Conservation (phyloP, 75 land plant species). For the Pseudotsuga menziesii region DNA sequence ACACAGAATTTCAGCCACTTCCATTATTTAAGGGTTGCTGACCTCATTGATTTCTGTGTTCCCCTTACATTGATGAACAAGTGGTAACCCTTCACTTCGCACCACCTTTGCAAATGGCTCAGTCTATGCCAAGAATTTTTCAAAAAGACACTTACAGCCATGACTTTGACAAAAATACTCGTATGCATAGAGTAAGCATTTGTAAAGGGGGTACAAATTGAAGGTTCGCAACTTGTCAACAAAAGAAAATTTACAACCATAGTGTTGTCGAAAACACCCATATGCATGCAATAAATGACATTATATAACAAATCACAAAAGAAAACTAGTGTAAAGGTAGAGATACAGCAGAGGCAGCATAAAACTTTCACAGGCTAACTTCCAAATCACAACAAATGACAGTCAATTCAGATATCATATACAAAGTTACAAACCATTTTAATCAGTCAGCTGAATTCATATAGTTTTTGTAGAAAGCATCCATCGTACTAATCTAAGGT, state of each 20-base stretch:
- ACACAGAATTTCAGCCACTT: neutral
- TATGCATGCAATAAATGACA: neutral
- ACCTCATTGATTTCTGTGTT: neutral
- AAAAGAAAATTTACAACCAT: neutral
- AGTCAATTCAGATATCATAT: neutral
- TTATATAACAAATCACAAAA: neutral
- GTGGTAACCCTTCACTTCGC: too few species aligned
- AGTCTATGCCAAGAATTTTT: neutral
- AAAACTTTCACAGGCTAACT: neutral
- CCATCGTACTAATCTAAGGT: neutral
- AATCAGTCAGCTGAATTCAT: neutral
- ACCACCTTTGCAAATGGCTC: neutral
- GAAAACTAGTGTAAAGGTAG: neutral
- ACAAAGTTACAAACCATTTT: neutral
- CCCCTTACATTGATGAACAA: neutral
- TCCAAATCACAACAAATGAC: neutral
- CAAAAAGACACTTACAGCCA: too few species aligned
- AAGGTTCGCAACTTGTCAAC: neutral
- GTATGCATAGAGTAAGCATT: too few species aligned
- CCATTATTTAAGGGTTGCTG: neutral
- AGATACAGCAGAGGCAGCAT: neutral
- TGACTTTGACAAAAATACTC: too few species aligned
- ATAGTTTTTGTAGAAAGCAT: neutral
- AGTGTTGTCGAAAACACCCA: neutral
- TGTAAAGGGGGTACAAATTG: neutral